These are phyloP conservation scores for Blastobotrys illinoisensis DNA, from an alignment of 1,139 yeast genomes.

Conservation along the genomic window DNA sequence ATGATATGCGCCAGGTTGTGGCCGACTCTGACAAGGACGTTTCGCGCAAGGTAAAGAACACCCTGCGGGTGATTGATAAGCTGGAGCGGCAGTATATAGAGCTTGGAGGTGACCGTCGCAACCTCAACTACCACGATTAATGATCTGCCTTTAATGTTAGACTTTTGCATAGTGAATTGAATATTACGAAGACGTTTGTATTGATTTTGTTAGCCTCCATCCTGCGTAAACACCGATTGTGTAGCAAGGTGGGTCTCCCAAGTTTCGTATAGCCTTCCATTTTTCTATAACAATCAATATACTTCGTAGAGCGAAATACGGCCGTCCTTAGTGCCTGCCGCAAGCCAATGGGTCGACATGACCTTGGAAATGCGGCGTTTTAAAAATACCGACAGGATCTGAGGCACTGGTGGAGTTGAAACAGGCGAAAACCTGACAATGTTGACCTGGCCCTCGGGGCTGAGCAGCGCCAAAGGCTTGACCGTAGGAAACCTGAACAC, in stretches of 20 bases:
- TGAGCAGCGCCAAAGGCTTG: slow-evolving; percentile 28
- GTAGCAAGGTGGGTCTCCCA: too few species aligned
- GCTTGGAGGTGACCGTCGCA: slow-evolving; percentile 9
- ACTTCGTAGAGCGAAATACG: slow-evolving; percentile 31
- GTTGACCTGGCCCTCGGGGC: slow-evolving; percentile 13
- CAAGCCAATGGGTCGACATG: slow-evolving; percentile 27
- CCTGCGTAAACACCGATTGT: too few species aligned
- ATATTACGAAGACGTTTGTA: too few species aligned
- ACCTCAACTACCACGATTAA: background rate
- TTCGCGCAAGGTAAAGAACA: slow-evolving; percentile 9
- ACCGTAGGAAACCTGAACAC: slow-evolving; percentile 24
- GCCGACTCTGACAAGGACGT: slow-evolving; percentile 11
- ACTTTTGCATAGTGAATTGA: background rate
- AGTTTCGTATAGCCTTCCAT: too few species aligned
- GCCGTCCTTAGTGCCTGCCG: slow-evolving; percentile 37
- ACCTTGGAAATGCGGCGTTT: slow-evolving; percentile 1
- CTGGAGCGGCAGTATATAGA: slow-evolving; percentile 13
- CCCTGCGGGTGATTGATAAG: slow-evolving; percentile 12
- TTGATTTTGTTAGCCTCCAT: too few species aligned
- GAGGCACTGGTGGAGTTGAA: background rate
- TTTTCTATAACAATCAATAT: too few species aligned
- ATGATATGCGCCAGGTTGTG: slow-evolving; percentile 18
- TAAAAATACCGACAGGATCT: background rate
- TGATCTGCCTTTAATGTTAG: background rate
- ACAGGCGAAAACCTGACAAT: slow-evolving; percentile 24